Evolutionary conservation across 768 basidiomycete genomes (phyloP).

Genomic region (Leccinum olivaceopallidum): DNA sequence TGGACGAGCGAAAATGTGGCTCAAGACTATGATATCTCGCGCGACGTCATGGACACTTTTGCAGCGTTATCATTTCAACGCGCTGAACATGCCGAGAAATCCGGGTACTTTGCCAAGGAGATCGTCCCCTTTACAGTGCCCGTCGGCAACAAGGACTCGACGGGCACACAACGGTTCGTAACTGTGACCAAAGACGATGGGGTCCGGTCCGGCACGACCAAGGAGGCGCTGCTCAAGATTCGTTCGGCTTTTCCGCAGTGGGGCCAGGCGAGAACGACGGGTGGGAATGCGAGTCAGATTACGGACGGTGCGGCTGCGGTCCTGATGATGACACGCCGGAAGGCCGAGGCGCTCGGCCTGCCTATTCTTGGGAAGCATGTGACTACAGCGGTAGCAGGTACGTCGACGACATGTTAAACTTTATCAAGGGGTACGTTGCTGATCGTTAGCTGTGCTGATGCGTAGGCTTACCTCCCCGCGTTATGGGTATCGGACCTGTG

Average conservation of each 20-base stretch:
- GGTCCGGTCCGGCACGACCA: slow-evolving; percentile 72
- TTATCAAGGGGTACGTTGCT: not conserved
- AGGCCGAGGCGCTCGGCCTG: slow-evolving; percentile 75
- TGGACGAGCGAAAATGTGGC: slow-evolving; percentile 92
- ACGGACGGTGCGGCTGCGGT: slow-evolving; percentile 85
- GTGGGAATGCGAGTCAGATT: slow-evolving; percentile 84
- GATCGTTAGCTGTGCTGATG: not conserved
- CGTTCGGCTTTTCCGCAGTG: slow-evolving; percentile 82
- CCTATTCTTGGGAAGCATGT: slow-evolving; percentile 76
- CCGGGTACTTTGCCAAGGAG: slow-evolving; percentile 64
- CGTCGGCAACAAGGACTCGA: slow-evolving; percentile 58
- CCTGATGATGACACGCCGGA: slow-evolving; percentile 75
- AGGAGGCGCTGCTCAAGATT: slow-evolving; percentile 61
- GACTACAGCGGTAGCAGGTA: slow-evolving; percentile 69
- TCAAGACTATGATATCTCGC: slow-evolving; percentile 64
- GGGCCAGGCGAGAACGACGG: slow-evolving; percentile 72
- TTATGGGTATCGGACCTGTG: slow-evolving; percentile 88
- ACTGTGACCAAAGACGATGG: slow-evolving; percentile 73
- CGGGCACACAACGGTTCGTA: slow-evolving; percentile 51
- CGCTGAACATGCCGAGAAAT: slow-evolving; percentile 71
- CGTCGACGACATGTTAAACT: slow-evolving; percentile 7
- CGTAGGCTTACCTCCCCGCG: slow-evolving; percentile 69
- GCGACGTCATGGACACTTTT: slow-evolving; percentile 75
- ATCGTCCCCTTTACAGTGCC: slow-evolving; percentile 77
- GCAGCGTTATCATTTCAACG: slow-evolving; percentile 77